Evolutionary conservation across 2,329 filamentous ascomycete species (phyloP), one percentile per base, ranked within the genome.

Genomic region (Scolecobasidium constrictum): DNA sequence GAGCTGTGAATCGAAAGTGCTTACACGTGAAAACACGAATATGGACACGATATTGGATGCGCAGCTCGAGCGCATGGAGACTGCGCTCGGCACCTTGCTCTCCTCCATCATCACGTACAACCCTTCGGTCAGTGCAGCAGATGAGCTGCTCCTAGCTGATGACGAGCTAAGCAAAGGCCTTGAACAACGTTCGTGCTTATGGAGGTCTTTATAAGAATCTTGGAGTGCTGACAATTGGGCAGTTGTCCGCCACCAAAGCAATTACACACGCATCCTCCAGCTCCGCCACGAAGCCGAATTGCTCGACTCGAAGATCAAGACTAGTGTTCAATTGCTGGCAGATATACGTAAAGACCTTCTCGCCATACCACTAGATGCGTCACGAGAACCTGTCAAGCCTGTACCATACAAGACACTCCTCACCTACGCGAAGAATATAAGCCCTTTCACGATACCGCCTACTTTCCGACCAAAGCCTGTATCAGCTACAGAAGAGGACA

Each of bases 51-150:
- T 63, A 21, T 59, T 71, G 22, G 59, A 64, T 21, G 50, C 55
- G 12, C 65, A 62, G 47, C 69, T 68, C 47, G 57, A 65, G 49
- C 61, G 66, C 46, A 56, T 71, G 35, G 66, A 71, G 45, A 56
- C 58, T 41, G 65, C 65, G 4, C 67, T 93, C 16, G 72, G 74
- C 11, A 77, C 68, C 20, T 68, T 93, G 23, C 80, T 87, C 51
- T 83, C 87, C 57, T 88, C 84, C 1, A 82, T 93, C 48, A 73
- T 83, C 4, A 83, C 86, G 49, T 90, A 88, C 63, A 86, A 87
- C 53, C 85, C 86, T 0, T 84, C 81, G 5, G 66, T 75, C 4
- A 62, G 69, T 26, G 75, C 80, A 19, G 83, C 81, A 4, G 67
- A 75, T 44, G 81, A 87, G 49, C 75, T 93, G 7, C 67, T 83